phyloP scores from a whole-genome alignment of 2,329 filamentous ascomycete species.

The Microdochium paspali region DNA sequence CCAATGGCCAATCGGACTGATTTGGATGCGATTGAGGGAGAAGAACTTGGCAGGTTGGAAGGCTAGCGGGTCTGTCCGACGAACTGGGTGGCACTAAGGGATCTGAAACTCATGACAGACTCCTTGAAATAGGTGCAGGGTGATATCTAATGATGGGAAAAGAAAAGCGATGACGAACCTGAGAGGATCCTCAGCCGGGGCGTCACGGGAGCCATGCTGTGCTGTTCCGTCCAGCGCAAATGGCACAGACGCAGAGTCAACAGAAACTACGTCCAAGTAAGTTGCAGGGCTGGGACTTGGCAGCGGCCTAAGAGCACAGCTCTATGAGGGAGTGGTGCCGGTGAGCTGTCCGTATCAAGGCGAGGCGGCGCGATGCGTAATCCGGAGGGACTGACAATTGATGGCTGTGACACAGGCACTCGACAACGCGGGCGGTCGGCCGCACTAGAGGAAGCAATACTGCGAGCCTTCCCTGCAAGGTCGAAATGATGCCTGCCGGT shows the following conservation, averaged over 20 bases:
- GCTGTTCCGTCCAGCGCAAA: not conserved
- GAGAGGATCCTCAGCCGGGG: conserved; percentile 52
- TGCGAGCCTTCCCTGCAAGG: not conserved
- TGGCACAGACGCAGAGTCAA: not conserved
- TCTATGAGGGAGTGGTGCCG: not conserved
- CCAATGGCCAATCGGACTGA: not conserved
- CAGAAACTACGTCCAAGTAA: not conserved
- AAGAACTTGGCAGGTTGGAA: not conserved
- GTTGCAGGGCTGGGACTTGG: not conserved
- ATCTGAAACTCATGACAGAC: not conserved
- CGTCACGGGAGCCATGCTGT: conserved; percentile 48
- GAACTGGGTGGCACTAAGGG: not conserved
- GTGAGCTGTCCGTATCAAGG: not conserved
- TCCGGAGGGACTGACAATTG: not conserved
- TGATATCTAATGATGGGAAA: conserved; percentile 6
- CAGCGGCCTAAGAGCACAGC: not conserved
- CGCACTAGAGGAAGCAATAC: not conserved
- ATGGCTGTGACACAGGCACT: not conserved
- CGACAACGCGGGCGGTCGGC: not conserved
- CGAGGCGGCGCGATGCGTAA: not conserved
- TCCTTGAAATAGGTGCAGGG: conserved; percentile 3
- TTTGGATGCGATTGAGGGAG: not conserved
- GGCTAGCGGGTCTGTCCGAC: not conserved
- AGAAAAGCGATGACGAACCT: conserved; percentile 36
- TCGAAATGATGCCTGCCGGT: not conserved